Evolutionary conservation across 2,329 filamentous ascomycete genomes (phyloP).

Genomic region (Hypocrella siamensis): DNA sequence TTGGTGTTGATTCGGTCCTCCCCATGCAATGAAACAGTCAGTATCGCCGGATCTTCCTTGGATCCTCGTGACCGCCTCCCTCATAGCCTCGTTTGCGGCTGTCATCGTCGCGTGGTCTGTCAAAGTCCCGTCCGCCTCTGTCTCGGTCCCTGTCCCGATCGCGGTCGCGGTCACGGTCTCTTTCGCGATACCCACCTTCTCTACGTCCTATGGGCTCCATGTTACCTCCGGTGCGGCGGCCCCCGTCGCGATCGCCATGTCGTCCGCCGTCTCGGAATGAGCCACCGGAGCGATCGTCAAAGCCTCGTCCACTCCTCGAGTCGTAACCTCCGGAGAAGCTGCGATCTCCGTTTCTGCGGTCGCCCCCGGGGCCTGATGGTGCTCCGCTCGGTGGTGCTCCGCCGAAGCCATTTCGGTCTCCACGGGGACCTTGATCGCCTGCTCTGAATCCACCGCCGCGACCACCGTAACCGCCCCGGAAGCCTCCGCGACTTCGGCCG

Average conservation of each 20-base stretch:
- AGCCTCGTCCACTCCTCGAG: slow-evolving; percentile 37
- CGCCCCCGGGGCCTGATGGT: slow-evolving; percentile 42
- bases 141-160: slow-evolving; percentile 24
- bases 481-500: slow-evolving; percentile 24
- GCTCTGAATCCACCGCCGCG: slow-evolving; percentile 39
- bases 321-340: slow-evolving; percentile 34
- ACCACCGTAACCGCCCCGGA: slow-evolving; percentile 26
- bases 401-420: slow-evolving; percentile 28
- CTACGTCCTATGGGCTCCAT: slow-evolving; percentile 65
- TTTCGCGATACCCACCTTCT: slow-evolving; percentile 38
- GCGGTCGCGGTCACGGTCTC: slow-evolving; percentile 32
- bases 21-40: slow-evolving; percentile 15
- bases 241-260: slow-evolving; percentile 13
- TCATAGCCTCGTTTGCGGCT: slow-evolving; percentile 58
- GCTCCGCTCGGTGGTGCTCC: slow-evolving; percentile 37
- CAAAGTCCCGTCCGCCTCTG: slow-evolving; percentile 21
- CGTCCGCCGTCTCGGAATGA: slow-evolving; percentile 27
- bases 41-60: slow-evolving; percentile 49
- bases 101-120: slow-evolving; percentile 41
- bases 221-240: slow-evolving; percentile 55
- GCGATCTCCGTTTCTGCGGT: slow-evolving; percentile 25
- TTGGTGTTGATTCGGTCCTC: not conserved
- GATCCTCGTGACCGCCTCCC: slow-evolving; percentile 67
- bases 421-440: slow-evolving; percentile 19
- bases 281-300: slow-evolving; percentile 37